Conservation (phyloP, 192 early-diverging fungal species). For the Backusella westeae region DNA sequence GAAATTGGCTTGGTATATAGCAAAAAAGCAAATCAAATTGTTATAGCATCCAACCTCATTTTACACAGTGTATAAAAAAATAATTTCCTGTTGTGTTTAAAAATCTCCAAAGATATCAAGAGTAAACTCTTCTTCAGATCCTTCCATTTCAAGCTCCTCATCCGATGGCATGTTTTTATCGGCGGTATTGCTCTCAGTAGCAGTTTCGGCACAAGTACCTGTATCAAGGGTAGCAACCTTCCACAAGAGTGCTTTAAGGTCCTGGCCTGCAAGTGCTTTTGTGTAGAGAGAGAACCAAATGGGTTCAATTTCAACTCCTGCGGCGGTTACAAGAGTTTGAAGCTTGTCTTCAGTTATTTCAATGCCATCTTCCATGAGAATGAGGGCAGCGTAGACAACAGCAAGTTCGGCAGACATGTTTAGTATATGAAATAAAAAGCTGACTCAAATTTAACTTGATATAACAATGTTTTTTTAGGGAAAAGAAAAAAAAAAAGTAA, state of each 20-base stretch:
- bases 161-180: constrained; percentile 32
- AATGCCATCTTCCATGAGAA: constrained; percentile 94
- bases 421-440: neutral
- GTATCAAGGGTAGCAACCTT: constrained; percentile 73
- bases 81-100: neutral
- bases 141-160: constrained; percentile 51
- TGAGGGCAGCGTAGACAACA: constrained; percentile 92
- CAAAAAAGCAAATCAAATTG: neutral
- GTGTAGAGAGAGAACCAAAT: constrained; percentile 94
- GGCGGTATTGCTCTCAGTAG: constrained; percentile 27
- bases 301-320: constrained; percentile 83
- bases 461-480: neutral
- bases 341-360: constrained; percentile 97
- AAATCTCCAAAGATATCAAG: neutral
- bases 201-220: constrained; percentile 33
- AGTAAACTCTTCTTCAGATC: constrained; percentile 58
- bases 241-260: constrained; percentile 82
- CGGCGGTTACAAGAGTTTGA: constrained; percentile 80
- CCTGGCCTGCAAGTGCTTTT: constrained; percentile 94
- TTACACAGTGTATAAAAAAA: neutral
- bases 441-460: neutral
- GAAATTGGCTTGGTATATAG: too few relatives aligned
- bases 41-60: neutral
- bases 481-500: neutral
- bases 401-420: constrained; percentile 72